phyloP scores from a whole-genome alignment of 805 yeast genomes.

The Barnettozyma sp. region DNA sequence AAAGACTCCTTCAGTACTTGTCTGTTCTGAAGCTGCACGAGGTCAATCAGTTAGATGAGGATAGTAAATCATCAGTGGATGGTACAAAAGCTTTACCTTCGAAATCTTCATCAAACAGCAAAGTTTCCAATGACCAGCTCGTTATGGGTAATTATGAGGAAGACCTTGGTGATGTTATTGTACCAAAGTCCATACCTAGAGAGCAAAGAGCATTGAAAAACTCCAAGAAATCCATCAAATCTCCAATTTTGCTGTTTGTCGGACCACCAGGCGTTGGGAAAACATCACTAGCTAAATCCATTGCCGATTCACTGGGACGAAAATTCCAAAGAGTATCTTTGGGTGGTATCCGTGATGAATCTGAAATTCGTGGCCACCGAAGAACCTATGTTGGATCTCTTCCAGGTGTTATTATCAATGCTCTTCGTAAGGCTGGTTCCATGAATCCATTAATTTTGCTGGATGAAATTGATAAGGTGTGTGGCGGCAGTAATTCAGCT shows the following conservation, averaged over 20 bases:
- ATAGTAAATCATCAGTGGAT: constrained; percentile 1
- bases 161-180: constrained; percentile 2
- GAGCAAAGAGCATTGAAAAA: constrained; percentile 8
- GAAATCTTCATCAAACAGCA: no score
- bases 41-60: constrained; percentile 13
- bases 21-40: constrained; percentile 60
- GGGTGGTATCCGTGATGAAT: constrained; percentile 85
- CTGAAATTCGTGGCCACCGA: constrained; percentile 86
- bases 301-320: constrained; percentile 67
- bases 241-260: constrained; percentile 70
- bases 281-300: constrained; percentile 77
- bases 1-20: constrained; percentile 67
- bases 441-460: constrained; percentile 79
- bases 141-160: constrained; percentile 14
- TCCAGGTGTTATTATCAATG: constrained; percentile 80
- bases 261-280: constrained; percentile 97
- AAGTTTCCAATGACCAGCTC: constrained; percentile 17
- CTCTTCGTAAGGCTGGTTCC: constrained; percentile 63
- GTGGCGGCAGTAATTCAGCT: constrained; percentile 41
- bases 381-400: constrained; percentile 88
- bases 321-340: constrained; percentile 73
- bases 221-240: constrained; percentile 11
- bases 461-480: constrained; percentile 80
- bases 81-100: neutral
- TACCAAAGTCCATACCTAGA: no score